phyloP scores from a whole-genome alignment of 257 asterid genomes.

The Solanum appendiculatum region DNA sequence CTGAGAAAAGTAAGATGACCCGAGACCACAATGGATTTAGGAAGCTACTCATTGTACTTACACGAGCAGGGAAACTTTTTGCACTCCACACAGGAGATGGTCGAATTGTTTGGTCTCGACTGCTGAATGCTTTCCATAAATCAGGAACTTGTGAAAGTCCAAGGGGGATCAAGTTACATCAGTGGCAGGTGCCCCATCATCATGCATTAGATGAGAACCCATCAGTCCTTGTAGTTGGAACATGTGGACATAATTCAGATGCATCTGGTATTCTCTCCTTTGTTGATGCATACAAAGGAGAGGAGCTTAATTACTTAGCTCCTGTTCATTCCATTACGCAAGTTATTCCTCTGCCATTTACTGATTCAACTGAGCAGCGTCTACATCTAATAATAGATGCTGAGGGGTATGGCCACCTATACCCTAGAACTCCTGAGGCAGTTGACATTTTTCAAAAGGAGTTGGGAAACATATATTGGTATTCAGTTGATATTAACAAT shows the following conservation, averaged over 20 bases:
- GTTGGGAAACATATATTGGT: constrained; percentile 74
- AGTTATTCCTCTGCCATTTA: constrained; percentile 71
- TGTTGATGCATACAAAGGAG: constrained; percentile 79
- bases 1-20: constrained; percentile 89
- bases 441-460: constrained; percentile 57
- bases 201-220: constrained; percentile 95
- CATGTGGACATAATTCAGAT: constrained; percentile 56
- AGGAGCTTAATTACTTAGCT: constrained; percentile 51
- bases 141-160: constrained; percentile 70
- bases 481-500: constrained; percentile 58
- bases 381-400: constrained; percentile 71
- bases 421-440: constrained; percentile 88
- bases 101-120: constrained; percentile 45
- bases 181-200: constrained; percentile 99
- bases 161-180: constrained; percentile 57
- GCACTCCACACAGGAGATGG: constrained; percentile 99
- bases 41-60: constrained; percentile 77
- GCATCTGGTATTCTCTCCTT: constrained; percentile 73
- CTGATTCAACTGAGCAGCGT: constrained; percentile 84
- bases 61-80: constrained; percentile 74
- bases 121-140: constrained; percentile 35
- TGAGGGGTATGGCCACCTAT: constrained; percentile 52
- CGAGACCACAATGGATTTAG: constrained; percentile 82
- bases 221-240: constrained; percentile 83
- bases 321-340: constrained; percentile 65